A percentile compares a stretch with the other conserved stretches of the same genome.
Evolutionary conservation across 140 eudicot species (phyloP).

Genomic region (Ambrosia hybrid): DNA sequence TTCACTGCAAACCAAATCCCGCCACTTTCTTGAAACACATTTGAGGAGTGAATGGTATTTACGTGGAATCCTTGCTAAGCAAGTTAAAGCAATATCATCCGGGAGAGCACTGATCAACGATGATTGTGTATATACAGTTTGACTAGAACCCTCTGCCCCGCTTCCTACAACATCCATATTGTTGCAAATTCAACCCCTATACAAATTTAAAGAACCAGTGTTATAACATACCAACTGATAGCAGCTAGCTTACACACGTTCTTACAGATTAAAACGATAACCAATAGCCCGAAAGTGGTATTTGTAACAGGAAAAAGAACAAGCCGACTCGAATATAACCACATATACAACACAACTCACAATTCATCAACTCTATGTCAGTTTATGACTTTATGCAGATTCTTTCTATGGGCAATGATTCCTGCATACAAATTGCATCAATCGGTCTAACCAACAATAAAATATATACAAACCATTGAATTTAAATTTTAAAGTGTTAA

Average conservation of each 20-base stretch:
- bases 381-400: background rate
- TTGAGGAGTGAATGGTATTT: conserved; percentile 74
- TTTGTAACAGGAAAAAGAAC: background rate
- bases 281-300: background rate
- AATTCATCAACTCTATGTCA: background rate
- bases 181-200: conserved; percentile 24
- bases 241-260: conserved; percentile 11
- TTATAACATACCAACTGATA: conserved; percentile 7
- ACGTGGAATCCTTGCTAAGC: conserved; percentile 83
- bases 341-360: background rate
- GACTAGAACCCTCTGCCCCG: conserved; percentile 27
- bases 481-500: background rate
- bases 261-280: background rate
- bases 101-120: conserved; percentile 73
- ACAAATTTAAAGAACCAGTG: background rate
- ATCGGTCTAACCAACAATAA: background rate
- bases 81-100: conserved; percentile 75
- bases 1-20: conserved; percentile 62
- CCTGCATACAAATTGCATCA: conserved; percentile 9
- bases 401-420: background rate
- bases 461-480: background rate
- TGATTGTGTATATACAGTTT: conserved; percentile 24
- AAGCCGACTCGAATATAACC: background rate
- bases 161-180: conserved; percentile 31
- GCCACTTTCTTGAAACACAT: conserved; percentile 83